A percentile compares a stretch with the other conserved stretches of the same genome.
These are phyloP conservation scores for Hordeum marinum DNA, from an alignment of 176 grass and related monocot species.

Conservation along the genomic window DNA sequence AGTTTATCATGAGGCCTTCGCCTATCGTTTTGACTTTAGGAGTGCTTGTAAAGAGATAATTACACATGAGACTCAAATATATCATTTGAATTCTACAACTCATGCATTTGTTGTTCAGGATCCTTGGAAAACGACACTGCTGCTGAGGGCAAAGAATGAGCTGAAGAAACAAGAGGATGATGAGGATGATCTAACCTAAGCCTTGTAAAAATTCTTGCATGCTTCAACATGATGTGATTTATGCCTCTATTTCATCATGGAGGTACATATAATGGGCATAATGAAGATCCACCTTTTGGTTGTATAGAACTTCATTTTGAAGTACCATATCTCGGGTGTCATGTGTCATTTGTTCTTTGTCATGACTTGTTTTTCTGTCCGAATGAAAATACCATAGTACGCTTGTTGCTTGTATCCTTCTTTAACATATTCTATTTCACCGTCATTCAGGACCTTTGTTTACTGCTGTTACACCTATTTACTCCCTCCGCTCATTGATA, in stretches of 20 bases:
- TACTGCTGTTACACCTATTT: too few relatives aligned
- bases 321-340: neutral
- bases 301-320: slow-evolving; percentile 36
- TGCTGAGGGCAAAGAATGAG: slow-evolving; percentile 87
- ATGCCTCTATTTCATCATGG: slow-evolving; percentile 25
- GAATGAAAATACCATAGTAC: slow-evolving; percentile 2
- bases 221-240: slow-evolving; percentile 14
- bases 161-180: slow-evolving; percentile 83
- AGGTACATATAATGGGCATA: slow-evolving; percentile 26
- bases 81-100: neutral
- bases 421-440: neutral
- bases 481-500: too few relatives aligned
- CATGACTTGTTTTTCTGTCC: neutral
- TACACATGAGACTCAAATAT: neutral
- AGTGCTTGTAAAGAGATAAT: neutral
- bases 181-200: slow-evolving; percentile 95
- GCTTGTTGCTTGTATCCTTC: slow-evolving; percentile 14
- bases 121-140: slow-evolving; percentile 96
- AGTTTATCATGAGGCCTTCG: neutral
- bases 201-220: slow-evolving; percentile 19
- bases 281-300: slow-evolving; percentile 19
- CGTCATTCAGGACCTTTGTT: too few relatives aligned
- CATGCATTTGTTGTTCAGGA: slow-evolving; percentile 42
- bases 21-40: neutral
- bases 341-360: neutral